phyloP scores from a whole-genome alignment of 2,329 filamentous ascomycete genomes.

The Fusarium newnesense region DNA sequence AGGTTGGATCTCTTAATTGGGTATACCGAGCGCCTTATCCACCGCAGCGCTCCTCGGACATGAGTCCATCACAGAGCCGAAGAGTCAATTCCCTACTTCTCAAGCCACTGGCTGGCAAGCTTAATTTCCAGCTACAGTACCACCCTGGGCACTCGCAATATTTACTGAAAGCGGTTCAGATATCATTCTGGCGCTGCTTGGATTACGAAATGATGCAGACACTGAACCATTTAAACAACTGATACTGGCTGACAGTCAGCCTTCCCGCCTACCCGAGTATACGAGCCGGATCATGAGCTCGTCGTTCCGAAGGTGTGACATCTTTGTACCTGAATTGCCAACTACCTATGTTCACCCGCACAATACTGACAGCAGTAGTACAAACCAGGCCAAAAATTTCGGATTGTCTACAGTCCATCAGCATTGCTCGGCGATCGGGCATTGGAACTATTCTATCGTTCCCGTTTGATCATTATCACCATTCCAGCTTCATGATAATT shows the following conservation, averaged over 20 bases:
- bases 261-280: background rate
- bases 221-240: background rate
- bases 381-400: background rate
- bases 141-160: background rate
- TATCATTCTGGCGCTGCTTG: constrained; percentile 1
- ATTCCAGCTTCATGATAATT: constrained; percentile 5
- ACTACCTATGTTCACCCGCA: background rate
- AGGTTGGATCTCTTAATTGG: constrained; percentile 7
- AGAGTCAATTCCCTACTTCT: background rate
- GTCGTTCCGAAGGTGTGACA: background rate
- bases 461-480: background rate
- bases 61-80: background rate
- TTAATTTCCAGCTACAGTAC: background rate
- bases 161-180: constrained; percentile 1
- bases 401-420: background rate
- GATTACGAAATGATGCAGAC: background rate
- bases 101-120: background rate
- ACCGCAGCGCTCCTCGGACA: background rate
- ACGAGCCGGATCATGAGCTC: constrained; percentile 10
- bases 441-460: background rate
- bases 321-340: background rate
- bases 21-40: constrained; percentile 2
- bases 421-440: constrained; percentile 15
- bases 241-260: background rate
- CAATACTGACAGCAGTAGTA: background rate